Evolutionary conservation across 495 filamentous ascomycete species (phyloP).

Genomic region (Aspergillus ellipticus): DNA sequence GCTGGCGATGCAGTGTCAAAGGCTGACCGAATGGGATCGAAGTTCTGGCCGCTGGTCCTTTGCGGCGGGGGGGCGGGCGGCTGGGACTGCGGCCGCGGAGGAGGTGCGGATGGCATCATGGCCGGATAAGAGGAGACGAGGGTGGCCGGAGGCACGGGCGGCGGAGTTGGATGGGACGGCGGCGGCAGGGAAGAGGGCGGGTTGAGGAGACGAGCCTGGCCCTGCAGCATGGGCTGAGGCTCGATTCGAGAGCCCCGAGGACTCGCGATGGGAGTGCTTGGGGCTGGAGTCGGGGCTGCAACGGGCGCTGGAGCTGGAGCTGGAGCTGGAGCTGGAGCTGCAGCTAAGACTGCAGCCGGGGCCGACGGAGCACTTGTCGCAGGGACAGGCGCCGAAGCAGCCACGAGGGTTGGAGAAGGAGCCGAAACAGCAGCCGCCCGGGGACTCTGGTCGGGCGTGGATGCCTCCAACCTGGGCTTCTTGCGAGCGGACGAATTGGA

Average conservation of each 20-base stretch:
- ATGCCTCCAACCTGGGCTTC: slow-evolving; percentile 44
- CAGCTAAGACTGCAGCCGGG: slow-evolving; percentile 2
- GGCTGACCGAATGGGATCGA: slow-evolving; percentile 76
- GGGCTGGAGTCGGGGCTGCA: slow-evolving; percentile 17
- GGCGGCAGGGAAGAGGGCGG: slow-evolving; percentile 22
- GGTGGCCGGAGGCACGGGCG: slow-evolving; percentile 13
- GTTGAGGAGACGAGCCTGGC: slow-evolving; percentile 12
- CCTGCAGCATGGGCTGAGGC: slow-evolving; percentile 10
- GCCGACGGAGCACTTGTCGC: slow-evolving; percentile 2
- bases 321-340: slow-evolving; percentile 18
- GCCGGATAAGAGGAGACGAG: slow-evolving; percentile 21
- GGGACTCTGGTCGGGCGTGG: slow-evolving; percentile 18
- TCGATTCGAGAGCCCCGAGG: slow-evolving; percentile 3
- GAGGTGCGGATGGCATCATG: slow-evolving; percentile 21
- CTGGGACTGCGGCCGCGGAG: slow-evolving; percentile 38
- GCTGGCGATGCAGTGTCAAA: slow-evolving; percentile 59
- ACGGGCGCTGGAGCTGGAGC: slow-evolving; percentile 10
- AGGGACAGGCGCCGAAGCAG: slow-evolving; percentile 15
- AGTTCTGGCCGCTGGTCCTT: slow-evolving; percentile 69
- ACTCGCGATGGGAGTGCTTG: slow-evolving; percentile 15
- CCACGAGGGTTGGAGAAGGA: neutral
- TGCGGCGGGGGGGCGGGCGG: slow-evolving; percentile 36
- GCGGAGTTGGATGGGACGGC: slow-evolving; percentile 19
- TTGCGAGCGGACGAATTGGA: slow-evolving; percentile 36
- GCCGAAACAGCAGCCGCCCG: neutral